Base-by-base conservation (phyloP, 345 rosid genomes). In the Garcia nutans region DNA sequence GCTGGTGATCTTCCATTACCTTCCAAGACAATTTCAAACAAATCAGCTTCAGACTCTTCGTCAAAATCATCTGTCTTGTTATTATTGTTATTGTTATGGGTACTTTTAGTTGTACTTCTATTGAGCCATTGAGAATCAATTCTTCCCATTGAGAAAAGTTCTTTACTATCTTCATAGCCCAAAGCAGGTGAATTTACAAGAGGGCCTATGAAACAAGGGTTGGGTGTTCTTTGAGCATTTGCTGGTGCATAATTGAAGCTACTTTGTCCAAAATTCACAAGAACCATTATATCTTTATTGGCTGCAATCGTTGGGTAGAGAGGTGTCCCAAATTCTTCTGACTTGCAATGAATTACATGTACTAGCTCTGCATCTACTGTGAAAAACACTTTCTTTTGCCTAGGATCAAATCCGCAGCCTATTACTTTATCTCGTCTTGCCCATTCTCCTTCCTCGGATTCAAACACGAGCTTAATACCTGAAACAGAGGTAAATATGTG, bases 101-200 rank as follows among this genome's bases (percentile, higher is more conserved):
- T 82, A 62, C 81, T 80, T 68, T 79, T 87, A 24, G 82, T 81
- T 37, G 81, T 59, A 68, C 84, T 71, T 67, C 93, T 71, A 76
- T 82, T 83, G 61, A 90, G 82, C 94, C 96, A 93, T 56, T 88
- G 93, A 13, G 98, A 84, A 70, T 94, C 96, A 12, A 94, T 86
- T 82, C 97, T 94, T 64, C 97, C 97, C 87, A 92, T 94, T 20
- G 98, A 94, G 75, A 94, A 94, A 0, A 94, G 87, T 79, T 92
- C 97, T 82, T 79, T 89, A 76, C 98, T 92, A 33, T 94, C 97
- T 23, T 88, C 98, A 19, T 85, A 81, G 10, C 86, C 83, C 49
- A 88, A 65, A 68, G 91, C 81, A 8, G 94, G 84, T 31, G 89
- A 82, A 22, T 77, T 85, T 31, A 52, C 87, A 23, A 79, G 84